Conservation (phyloP, 306 rosid species). For the Vachellia pachyceras region DNA sequence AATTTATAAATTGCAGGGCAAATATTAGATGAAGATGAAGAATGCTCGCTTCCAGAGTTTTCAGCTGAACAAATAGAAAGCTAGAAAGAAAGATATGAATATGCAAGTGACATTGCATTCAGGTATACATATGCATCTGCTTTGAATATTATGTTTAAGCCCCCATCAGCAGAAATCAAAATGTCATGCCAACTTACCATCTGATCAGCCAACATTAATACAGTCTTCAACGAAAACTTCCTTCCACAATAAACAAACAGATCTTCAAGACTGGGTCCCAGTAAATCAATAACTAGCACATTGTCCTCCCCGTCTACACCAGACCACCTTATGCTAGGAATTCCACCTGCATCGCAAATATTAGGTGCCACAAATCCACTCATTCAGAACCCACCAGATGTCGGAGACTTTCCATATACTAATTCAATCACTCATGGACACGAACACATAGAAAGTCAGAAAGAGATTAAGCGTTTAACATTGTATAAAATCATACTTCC, state of each 20-base stretch:
- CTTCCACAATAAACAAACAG: conserved; percentile 66
- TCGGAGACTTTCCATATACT: conserved; percentile 10
- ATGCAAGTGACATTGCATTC: neutral
- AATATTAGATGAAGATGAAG: conserved; percentile 2
- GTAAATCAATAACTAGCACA: conserved; percentile 58
- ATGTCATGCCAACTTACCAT: conserved; percentile 44
- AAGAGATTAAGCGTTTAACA: conserved; percentile 6
- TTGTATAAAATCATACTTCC: conserved; percentile 75
- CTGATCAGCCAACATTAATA: conserved; percentile 64
- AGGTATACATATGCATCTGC: neutral
- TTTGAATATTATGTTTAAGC: conserved; percentile 3
- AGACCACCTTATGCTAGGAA: conserved; percentile 58
- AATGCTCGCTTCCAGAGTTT: neutral
- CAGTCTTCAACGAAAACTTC: conserved; percentile 61
- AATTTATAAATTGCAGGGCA: conserved; percentile 2
- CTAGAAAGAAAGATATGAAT: neutral
- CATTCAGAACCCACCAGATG: conserved; percentile 18
- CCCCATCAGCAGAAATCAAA: neutral
- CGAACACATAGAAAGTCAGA: neutral
- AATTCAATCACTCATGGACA: neutral
- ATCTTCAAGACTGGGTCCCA: conserved; percentile 68
- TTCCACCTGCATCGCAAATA: conserved; percentile 52
- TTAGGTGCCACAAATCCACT: neutral
- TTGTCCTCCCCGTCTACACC: conserved; percentile 60
- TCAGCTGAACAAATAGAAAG: conserved; percentile 6